Conservation (phyloP, 2,329 filamentous ascomycete species). For the Corynespora cassiicola region DNA sequence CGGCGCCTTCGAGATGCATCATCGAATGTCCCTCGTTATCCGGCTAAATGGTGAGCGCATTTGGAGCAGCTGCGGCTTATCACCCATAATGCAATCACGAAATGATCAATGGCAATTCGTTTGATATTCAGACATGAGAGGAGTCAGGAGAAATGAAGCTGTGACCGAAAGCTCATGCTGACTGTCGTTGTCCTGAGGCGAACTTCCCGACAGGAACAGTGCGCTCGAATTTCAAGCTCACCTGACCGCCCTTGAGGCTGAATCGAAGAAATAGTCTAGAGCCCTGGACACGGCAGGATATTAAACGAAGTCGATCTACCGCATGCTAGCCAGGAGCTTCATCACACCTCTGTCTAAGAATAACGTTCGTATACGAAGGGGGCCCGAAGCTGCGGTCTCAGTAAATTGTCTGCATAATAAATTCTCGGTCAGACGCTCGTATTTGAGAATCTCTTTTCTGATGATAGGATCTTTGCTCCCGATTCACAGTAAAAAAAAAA, state of each 20-base stretch:
- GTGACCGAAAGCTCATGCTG: no score
- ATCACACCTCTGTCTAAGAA: constrained; percentile 11
- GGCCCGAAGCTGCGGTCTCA: constrained; percentile 5
- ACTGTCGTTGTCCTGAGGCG: not conserved
- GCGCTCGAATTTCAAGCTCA: not conserved
- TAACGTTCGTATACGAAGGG: constrained; percentile 1
- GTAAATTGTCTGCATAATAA: no score
- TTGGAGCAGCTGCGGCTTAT: constrained; percentile 18
- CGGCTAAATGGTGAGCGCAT: constrained; percentile 31
- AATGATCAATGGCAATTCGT: no score
- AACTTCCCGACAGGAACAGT: not conserved
- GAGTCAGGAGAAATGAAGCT: no score
- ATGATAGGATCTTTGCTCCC: no score
- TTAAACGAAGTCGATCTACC: constrained; percentile 19
- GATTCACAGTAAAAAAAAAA: no score
- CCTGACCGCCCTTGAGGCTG: constrained; percentile 23
- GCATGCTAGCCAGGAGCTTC: constrained; percentile 9
- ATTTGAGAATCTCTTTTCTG: no score
- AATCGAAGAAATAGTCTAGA: constrained; percentile 19
- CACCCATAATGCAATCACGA: no score
- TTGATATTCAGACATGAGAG: no score
- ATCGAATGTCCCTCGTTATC: constrained; percentile 23
- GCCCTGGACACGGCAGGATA: constrained; percentile 27
- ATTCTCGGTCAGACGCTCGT: no score
- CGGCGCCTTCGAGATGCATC: constrained; percentile 4